phyloP scores from a whole-genome alignment of 2,329 filamentous ascomycete species.

The Dendrostoma leiphaemia region DNA sequence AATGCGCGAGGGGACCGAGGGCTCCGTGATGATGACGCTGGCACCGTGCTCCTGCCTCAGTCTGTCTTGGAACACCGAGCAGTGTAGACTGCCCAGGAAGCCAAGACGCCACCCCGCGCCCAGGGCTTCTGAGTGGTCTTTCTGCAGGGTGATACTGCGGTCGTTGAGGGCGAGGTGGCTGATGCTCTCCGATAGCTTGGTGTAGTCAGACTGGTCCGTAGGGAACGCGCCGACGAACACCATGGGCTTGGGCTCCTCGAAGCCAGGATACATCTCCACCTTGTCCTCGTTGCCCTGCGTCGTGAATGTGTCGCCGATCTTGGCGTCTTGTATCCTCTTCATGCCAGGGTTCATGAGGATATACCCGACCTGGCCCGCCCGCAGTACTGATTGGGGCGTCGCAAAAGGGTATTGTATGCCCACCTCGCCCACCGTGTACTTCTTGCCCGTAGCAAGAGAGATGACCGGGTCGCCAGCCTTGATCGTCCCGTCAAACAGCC shows the following conservation, averaged over 20 bases:
- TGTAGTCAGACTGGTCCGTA: slow-evolving; percentile 84
- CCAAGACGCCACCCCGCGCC: slow-evolving; percentile 93
- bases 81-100: slow-evolving; percentile 94
- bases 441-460: slow-evolving; percentile 83
- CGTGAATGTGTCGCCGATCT: slow-evolving; percentile 94
- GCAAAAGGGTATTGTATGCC: slow-evolving; percentile 94
- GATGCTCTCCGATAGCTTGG: slow-evolving; percentile 88
- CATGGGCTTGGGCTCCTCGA: slow-evolving; percentile 98
- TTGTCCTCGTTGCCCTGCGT: slow-evolving; percentile 71
- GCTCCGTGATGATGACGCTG: slow-evolving; percentile 94
- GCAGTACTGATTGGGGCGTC: slow-evolving; percentile 74
- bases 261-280: slow-evolving; percentile 83
- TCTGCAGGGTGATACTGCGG: slow-evolving; percentile 87
- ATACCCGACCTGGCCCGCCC: slow-evolving; percentile 94
- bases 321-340: slow-evolving; percentile 94
- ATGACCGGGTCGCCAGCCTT: slow-evolving; percentile 80
- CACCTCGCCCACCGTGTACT: slow-evolving; percentile 93
- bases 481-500: slow-evolving; percentile 86
- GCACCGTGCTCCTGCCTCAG: slow-evolving; percentile 91
- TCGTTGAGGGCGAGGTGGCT: slow-evolving; percentile 92
- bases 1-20: slow-evolving; percentile 89
- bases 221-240: slow-evolving; percentile 98
- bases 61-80: slow-evolving; percentile 98
- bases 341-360: slow-evolving; percentile 97
- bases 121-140: slow-evolving; percentile 90